These are phyloP conservation scores for Pythium aristosporum DNA, from an alignment of 352 stramenopile genomes.

Conservation along the genomic window DNA sequence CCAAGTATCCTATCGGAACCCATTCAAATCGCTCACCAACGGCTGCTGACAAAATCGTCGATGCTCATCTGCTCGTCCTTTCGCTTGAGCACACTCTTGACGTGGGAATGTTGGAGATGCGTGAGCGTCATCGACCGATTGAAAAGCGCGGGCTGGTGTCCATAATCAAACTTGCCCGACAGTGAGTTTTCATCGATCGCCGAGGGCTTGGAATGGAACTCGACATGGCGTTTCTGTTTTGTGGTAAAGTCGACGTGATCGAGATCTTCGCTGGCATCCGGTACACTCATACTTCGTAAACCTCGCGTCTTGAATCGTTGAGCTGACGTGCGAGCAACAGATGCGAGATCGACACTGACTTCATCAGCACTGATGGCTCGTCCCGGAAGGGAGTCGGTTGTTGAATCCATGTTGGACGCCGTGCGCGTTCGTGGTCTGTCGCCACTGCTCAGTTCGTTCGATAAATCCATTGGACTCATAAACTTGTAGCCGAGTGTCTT, in stretches of 20 bases:
- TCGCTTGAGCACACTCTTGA: constrained; percentile 41
- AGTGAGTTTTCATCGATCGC: constrained; percentile 15
- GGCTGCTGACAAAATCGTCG: constrained; percentile 46
- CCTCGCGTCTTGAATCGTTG: constrained; percentile 35
- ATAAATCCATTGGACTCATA: constrained; percentile 82
- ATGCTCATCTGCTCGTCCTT: constrained; percentile 64
- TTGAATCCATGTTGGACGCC: constrained; percentile 30
- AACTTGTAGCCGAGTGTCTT: constrained; percentile 87
- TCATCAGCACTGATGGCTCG: constrained; percentile 40
- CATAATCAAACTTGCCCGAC: not conserved
- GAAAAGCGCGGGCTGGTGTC: constrained; percentile 3
- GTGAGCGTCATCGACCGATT: constrained; percentile 18
- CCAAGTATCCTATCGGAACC: not conserved
- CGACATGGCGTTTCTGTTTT: constrained; percentile 14
- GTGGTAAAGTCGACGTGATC: not conserved
- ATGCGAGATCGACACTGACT: constrained; percentile 38
- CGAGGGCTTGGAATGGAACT: constrained; percentile 5
- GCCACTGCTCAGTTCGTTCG: constrained; percentile 52
- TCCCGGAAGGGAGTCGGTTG: constrained; percentile 19
- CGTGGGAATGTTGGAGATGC: constrained; percentile 5
- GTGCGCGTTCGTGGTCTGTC: constrained; percentile 35
- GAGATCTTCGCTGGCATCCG: constrained; percentile 74
- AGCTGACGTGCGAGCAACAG: constrained; percentile 25
- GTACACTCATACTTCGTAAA: constrained; percentile 69
- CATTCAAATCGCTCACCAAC: constrained; percentile 33